These are phyloP conservation scores for Emergomyces africanus DNA, from an alignment of 2,329 filamentous ascomycete species.

Conservation along the genomic window DNA sequence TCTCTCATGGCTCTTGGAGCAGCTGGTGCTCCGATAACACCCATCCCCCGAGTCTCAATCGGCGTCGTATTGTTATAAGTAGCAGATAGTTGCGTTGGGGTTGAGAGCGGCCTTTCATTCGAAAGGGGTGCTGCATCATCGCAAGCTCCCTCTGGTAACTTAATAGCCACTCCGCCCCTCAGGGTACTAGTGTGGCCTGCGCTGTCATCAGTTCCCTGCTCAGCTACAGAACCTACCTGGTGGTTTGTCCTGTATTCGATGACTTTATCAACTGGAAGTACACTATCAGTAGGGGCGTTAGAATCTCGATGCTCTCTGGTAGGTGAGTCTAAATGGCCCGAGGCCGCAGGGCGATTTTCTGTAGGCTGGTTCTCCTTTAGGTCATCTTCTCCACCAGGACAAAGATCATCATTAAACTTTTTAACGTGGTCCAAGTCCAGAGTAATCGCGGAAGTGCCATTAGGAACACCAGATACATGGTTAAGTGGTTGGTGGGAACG, in stretches of 20 bases:
- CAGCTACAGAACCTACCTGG: conserved; percentile 1
- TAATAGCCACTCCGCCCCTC: background rate
- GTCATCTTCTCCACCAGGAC: conserved; percentile 23
- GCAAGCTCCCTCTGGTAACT: conserved; percentile 4
- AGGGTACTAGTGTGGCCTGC: background rate
- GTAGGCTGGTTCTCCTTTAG: conserved; percentile 16
- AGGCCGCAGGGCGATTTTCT: conserved; percentile 4
- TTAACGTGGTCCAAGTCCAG: conserved; percentile 11
- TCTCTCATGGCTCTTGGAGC: conserved; percentile 92
- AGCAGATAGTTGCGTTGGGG: conserved; percentile 13
- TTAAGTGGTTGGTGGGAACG: conserved; percentile 8
- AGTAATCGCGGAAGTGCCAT: conserved; percentile 4
- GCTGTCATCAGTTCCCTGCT: background rate
- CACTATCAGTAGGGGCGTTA: background rate
- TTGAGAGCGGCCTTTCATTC: background rate
- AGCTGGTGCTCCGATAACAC: conserved; percentile 61
- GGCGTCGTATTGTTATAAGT: conserved; percentile 17
- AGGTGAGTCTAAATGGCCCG: background rate
- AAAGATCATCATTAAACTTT: conserved; percentile 23
- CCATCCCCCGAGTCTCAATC: conserved; percentile 39
- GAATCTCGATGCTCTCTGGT: background rate
- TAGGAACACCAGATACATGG: conserved; percentile 4
- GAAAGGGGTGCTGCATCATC: conserved; percentile 15
- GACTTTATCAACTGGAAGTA: conserved; percentile 11
- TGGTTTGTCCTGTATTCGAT: conserved; percentile 3